phyloP scores from a whole-genome alignment of 257 asterid species.

The Fraxinus quadrangulata region DNA sequence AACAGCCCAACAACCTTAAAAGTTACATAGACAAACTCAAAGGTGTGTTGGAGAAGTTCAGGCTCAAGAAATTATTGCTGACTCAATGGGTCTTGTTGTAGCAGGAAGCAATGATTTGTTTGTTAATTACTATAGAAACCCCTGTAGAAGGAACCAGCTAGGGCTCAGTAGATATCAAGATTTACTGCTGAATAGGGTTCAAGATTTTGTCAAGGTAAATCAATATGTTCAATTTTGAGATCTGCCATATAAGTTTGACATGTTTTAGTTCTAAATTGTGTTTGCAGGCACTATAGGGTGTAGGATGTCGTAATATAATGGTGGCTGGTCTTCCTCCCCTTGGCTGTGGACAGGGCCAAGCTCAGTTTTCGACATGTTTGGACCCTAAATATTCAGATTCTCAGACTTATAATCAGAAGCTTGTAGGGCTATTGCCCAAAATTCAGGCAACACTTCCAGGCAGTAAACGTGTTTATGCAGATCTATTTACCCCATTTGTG shows the following conservation, averaged over 20 bases:
- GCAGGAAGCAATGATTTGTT: slow-evolving; percentile 32
- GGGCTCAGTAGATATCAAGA: slow-evolving; percentile 23
- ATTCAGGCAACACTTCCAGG: slow-evolving; percentile 29
- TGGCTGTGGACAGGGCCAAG: slow-evolving; percentile 24
- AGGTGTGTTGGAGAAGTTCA: slow-evolving; percentile 4
- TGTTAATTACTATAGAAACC: slow-evolving; percentile 12
- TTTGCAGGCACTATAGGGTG: too few relatives aligned
- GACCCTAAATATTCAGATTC: slow-evolving; percentile 10
- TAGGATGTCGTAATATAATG: slow-evolving; percentile 29
- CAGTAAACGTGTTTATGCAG: slow-evolving; percentile 35
- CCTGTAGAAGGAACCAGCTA: slow-evolving; percentile 8
- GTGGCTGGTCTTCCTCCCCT: slow-evolving; percentile 38
- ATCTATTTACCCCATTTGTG: slow-evolving; percentile 18
- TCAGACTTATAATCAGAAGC: slow-evolving; percentile 27
- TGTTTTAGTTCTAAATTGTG: background rate
- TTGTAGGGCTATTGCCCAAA: slow-evolving; percentile 9
- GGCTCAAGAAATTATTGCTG: slow-evolving; percentile 17
- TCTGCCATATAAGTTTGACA: background rate
- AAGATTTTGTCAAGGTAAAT: slow-evolving; percentile 26
- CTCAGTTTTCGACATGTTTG: slow-evolving; percentile 13
- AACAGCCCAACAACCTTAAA: slow-evolving; percentile 22
- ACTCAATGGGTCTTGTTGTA: slow-evolving; percentile 14
- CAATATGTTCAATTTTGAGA: background rate
- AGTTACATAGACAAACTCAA: slow-evolving; percentile 11
- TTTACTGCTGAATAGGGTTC: slow-evolving; percentile 25